Base-by-base conservation (phyloP, 306 rosid species). In the Sicyos edulis region DNA sequence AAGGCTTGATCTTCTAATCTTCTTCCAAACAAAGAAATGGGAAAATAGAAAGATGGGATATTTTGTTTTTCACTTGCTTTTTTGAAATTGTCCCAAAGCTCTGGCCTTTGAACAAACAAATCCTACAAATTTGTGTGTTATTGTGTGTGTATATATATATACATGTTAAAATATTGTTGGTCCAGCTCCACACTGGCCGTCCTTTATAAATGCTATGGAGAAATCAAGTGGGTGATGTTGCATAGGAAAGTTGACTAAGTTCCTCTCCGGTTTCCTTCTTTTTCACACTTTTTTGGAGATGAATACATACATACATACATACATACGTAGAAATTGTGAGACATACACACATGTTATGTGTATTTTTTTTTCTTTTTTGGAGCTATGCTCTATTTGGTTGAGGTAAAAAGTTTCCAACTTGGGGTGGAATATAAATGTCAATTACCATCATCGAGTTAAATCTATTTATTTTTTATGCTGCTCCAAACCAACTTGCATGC, bases 81-180 rank as follows among this genome's bases (percentile, higher is more conserved):
- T 32, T 32, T 11, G 21, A 78, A 68, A 58, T 73, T 66, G 75
- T 21, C 40, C 42, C 11, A 44, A 66, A 45, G 55, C 53, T 14
- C 10, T 13, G 1, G 11, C 10, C 65, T 59, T 42, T 64, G 70
- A 9, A 16, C 69, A n/a, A 14, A 62, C 20, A 29, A 62, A 62
- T 64, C 29, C 16, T 42, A 64, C 51, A 42, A 64, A 64, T 15
- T 42, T 64, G 8, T 16, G 52, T 40, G 52, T 37, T n/a, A 10
- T 0, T 9, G 17, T 24, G 3, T 26, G 3, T 5, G 45, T 40
- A 26, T 26, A 26, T 59, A 24, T 59, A 59, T 24, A 59, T 59
- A 59, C 13, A 24, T 59, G 6, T 12, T 22, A 59, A 14, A 29
- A 57, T 3, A 22, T 1, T 22, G n/a, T 58, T 63, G 52, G 51